Base-by-base conservation (phyloP, 345 rosid species). In the Lumnitzera littorea region DNA sequence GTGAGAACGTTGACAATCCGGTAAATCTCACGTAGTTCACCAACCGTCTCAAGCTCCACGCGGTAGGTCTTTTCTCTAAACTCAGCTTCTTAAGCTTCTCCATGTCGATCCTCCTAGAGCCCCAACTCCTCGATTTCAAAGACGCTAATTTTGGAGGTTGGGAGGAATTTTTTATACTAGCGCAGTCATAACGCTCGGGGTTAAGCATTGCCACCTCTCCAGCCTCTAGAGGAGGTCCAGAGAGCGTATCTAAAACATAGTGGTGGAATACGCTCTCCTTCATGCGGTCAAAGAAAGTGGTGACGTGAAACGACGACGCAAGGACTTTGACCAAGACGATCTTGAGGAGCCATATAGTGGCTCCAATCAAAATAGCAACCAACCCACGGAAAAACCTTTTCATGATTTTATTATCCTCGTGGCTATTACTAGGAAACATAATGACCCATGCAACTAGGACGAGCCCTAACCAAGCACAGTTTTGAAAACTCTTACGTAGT, bases 241-340 rank as follows among this genome's bases (percentile, higher is more conserved):
- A 80, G 13, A 84, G 78, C 0, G 79, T 24, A 13, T 84, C 82
- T 2, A 84, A 79, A 46, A 84, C 68, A 48, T 74, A 80, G 63
- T 76, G 83, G 54, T 74, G 72, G 70, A 80, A 80, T 15, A 84
- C 82, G 47, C 82, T 74, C 70, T 80, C 85, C 58, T 84, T 66
- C 80, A 84, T 80, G n/a, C 89, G 71, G 63, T 84, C 89, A 51
- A 84, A 84, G 77, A 72, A 84, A 15, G 84, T 64, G 1, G 83
- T 48, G 0, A 84, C 85, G 46, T 84, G 89, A 58, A 80, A 84
- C 13, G 83, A 74, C 0, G 89, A 78, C 1, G 86, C 84, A 5
- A 81, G 70, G 20, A 80, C 61, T 58, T 82, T 82, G 11, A 83
- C 80, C 1, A 75, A 58, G 3, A 83, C 74, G 12, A 78, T 80